Conservation (phyloP, 768 basidiomycete genomes). For the Mycena maculata region DNA sequence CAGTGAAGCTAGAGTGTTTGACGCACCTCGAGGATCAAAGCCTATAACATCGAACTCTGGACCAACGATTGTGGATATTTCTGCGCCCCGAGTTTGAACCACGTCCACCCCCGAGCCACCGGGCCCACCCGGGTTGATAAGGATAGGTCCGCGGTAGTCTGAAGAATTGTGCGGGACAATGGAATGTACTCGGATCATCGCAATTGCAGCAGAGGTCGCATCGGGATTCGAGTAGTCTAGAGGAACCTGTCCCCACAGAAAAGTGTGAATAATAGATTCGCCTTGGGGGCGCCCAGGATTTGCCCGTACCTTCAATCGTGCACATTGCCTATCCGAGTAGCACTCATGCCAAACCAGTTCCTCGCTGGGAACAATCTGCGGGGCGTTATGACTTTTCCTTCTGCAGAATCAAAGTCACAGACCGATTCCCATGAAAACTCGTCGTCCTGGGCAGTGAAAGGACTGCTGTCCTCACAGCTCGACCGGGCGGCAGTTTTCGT, state of each 20-base stretch:
- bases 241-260: slow-evolving; percentile 33
- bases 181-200: slow-evolving; percentile 29
- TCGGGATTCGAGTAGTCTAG: slow-evolving; percentile 33
- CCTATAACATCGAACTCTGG: slow-evolving; percentile 36
- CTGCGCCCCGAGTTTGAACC: background rate
- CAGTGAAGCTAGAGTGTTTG: too few relatives aligned
- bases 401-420: too few relatives aligned
- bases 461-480: too few relatives aligned
- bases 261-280: background rate
- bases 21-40: slow-evolving; percentile 40
- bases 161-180: slow-evolving; percentile 22
- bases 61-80: slow-evolving; percentile 28
- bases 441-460: too few relatives aligned
- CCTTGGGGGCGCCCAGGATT: background rate
- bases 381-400: too few relatives aligned
- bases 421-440: too few relatives aligned
- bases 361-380: slow-evolving; percentile 17
- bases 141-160: slow-evolving; percentile 35
- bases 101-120: slow-evolving; percentile 34
- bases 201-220: slow-evolving; percentile 28
- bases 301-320: too few relatives aligned
- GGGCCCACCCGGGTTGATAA: slow-evolving; percentile 38
- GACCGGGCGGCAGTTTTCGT: too few relatives aligned
- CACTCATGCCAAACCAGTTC: slow-evolving; percentile 20
- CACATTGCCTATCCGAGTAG: too few relatives aligned